Evolutionary conservation across 768 basidiomycete genomes (phyloP).

Genomic region (Leccinum imitatum): DNA sequence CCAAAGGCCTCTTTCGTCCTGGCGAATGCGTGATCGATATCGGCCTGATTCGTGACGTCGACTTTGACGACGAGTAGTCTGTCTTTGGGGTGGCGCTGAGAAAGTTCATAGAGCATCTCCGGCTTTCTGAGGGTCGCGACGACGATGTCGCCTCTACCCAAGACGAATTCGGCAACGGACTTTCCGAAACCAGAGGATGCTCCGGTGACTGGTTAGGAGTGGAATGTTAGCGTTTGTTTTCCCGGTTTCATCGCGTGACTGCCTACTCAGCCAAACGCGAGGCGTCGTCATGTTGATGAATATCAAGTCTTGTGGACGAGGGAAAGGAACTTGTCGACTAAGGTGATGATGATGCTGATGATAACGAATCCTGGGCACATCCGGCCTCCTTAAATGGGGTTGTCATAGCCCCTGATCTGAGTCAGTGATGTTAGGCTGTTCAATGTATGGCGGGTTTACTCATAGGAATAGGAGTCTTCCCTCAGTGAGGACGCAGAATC

Average conservation of each 20-base stretch:
- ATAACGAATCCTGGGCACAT: neutral
- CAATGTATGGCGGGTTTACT: no score
- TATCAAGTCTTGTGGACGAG: neutral
- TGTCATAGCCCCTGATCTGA: no score
- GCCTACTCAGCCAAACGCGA: conserved; percentile 14
- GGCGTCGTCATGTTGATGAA: conserved; percentile 1
- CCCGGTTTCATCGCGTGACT: neutral
- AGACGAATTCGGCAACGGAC: conserved; percentile 29
- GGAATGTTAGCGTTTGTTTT: neutral
- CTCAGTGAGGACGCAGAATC: neutral
- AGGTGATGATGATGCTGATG: neutral
- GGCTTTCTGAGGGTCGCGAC: conserved; percentile 45
- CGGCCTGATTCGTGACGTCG: conserved; percentile 13
- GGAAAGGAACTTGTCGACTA: no score
- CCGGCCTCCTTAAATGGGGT: neutral
- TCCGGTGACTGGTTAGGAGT: conserved; percentile 35
- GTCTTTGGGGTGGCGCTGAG: conserved; percentile 2
- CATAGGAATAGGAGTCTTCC: no score
- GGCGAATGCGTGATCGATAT: conserved; percentile 13
- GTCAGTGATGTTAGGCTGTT: no score
- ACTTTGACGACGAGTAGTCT: conserved; percentile 17
- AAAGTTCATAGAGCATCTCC: conserved; percentile 15
- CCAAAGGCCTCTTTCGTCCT: conserved; percentile 9
- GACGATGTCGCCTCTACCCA: conserved; percentile 37
- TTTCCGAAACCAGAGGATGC: conserved; percentile 42